Evolutionary conservation across 371 early-diverging fungal species (phyloP), one percentile per base, ranked within the genome.

Genomic region (Mortierella sp.): DNA sequence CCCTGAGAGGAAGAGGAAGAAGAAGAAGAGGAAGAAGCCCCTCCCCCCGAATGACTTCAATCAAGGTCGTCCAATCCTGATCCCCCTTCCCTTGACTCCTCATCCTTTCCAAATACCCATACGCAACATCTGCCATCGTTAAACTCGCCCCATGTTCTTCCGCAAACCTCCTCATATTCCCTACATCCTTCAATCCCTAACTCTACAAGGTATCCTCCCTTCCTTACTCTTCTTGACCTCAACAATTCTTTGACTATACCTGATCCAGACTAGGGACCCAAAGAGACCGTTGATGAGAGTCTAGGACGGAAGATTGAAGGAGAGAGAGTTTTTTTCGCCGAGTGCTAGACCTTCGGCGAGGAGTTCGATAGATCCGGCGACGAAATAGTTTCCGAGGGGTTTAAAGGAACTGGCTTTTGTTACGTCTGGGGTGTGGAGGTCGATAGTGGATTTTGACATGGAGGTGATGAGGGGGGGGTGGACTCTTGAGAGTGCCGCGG

Each of bases 281-380:
- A 93, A 90, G 43, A 94, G 74, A 14, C 71, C 74, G 44, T 91
- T 88, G 24, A 95, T 71, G 70, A 95, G 88, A 24, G 27, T 92
- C 91, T 65, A 91, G 77, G 12, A 93, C 89, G 32, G 91, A 88
- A 7, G 90, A 89, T 78, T 92, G 89, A 1, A 91, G 87, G 18
- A 94, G 73, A 21, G 90, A 91, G 11, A 88, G 70, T 2, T 35
- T n/a, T 92, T 91, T 70, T 93, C 93, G 2, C 92, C 94, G 18
- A 95, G 86, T 0, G 94, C 92, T 81, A 92, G 79, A 4, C 93
- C 94, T 79, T 96, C 95, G 0, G 93, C 92, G 18, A 95, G 75
- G 73, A 92, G 71, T 79, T 95, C 95, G 14, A 94, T 87, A 4
- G 90, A 60, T 6, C 91, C 77, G 0, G 88, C 88, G 44, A 96